A percentile compares a stretch with the other conserved stretches of the same genome.
phyloP scores from a whole-genome alignment of 352 stramenopile species.

The Globisporangium iwayamae region DNA sequence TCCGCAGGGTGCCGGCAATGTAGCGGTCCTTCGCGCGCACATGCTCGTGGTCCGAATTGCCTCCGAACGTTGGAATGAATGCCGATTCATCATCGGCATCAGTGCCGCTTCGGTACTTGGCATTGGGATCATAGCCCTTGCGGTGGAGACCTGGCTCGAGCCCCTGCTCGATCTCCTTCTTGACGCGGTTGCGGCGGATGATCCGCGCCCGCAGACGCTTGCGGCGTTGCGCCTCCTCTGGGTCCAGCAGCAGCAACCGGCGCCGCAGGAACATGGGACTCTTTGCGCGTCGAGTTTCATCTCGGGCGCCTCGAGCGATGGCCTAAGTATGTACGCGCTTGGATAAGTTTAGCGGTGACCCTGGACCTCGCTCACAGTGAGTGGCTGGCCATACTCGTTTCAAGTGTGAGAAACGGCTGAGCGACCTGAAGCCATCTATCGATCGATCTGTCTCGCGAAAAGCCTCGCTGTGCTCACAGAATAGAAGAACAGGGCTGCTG shows the following conservation, averaged over 20 bases:
- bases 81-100: conserved; percentile 3
- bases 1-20: conserved; percentile 6
- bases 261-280: conserved; percentile 43
- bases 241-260: conserved; percentile 46
- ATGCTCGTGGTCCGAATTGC: conserved; percentile 12
- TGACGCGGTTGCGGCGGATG: conserved; percentile 59
- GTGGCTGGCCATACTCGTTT: not conserved
- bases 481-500: conserved; percentile 4
- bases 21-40: conserved; percentile 4
- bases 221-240: conserved; percentile 44
- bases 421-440: conserved; percentile 3
- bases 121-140: conserved; percentile 10
- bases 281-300: conserved; percentile 12
- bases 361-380: not conserved
- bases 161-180: conserved; percentile 43
- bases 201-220: conserved; percentile 47
- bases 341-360: conserved; percentile 7
- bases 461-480: not conserved
- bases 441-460: not conserved
- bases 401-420: conserved; percentile 10
- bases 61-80: conserved; percentile 17
- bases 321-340: not conserved
- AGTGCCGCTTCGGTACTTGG: not conserved
- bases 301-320: not conserved
- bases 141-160: conserved; percentile 31